These are phyloP conservation scores for Phytophthora ramorum DNA, from an alignment of 352 stramenopile species.

Conservation along the genomic window DNA sequence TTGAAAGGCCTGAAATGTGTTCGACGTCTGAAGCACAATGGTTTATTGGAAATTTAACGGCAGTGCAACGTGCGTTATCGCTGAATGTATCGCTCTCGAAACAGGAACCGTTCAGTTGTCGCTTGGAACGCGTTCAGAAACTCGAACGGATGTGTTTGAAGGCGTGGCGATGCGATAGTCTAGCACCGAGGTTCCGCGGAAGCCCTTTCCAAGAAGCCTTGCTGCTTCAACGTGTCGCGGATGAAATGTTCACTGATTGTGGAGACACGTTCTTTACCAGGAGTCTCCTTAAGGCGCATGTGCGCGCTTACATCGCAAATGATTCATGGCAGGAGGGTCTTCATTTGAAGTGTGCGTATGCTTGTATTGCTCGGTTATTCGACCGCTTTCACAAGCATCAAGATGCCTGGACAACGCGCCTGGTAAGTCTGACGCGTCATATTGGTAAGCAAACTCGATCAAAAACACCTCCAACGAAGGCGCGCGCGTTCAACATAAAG, in stretches of 20 bases:
- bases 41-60: slow-evolving; percentile 36
- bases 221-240: slow-evolving; percentile 61
- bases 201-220: slow-evolving; percentile 61
- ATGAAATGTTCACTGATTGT: slow-evolving; percentile 47
- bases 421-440: slow-evolving; percentile 17
- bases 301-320: slow-evolving; percentile 48
- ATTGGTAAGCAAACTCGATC: slow-evolving; percentile 2
- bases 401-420: slow-evolving; percentile 10
- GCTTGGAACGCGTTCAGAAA: slow-evolving; percentile 56
- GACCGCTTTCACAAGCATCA: slow-evolving; percentile 41
- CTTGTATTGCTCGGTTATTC: slow-evolving; percentile 40
- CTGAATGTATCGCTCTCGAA: slow-evolving; percentile 40
- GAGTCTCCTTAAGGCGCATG: slow-evolving; percentile 55
- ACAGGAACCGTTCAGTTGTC: slow-evolving; percentile 45
- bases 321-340: slow-evolving; percentile 34
- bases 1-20: slow-evolving; percentile 25
- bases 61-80: slow-evolving; percentile 47
- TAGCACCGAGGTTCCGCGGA: slow-evolving; percentile 40
- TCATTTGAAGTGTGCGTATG: slow-evolving; percentile 47
- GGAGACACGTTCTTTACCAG: slow-evolving; percentile 65
- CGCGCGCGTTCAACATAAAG: slow-evolving; percentile 25
- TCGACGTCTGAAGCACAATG: background rate
- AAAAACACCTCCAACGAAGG: slow-evolving; percentile 1
- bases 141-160: slow-evolving; percentile 73
- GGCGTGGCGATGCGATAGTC: slow-evolving; percentile 59